Conservation (phyloP, 1,139 yeast genomes). For the Kazachstania sp. region DNA sequence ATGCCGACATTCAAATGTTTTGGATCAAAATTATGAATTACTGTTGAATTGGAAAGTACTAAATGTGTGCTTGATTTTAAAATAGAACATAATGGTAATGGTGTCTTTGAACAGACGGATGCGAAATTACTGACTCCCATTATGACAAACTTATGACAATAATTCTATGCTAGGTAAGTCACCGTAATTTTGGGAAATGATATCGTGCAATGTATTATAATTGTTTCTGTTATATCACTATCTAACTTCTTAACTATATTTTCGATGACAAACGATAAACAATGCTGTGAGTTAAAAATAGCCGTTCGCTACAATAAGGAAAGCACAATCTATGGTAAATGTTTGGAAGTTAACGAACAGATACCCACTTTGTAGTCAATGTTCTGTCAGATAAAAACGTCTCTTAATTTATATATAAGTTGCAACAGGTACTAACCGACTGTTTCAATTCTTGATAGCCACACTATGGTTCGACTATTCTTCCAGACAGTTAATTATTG, state of each 20-base stretch:
- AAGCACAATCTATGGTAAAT: background rate
- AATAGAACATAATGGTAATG: conserved; percentile 62
- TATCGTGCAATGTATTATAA: too few relatives aligned
- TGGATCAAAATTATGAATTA: conserved; percentile 19
- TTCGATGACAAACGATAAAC: background rate
- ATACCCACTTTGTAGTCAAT: background rate
- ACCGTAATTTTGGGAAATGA: too few relatives aligned
- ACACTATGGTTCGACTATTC: too few relatives aligned
- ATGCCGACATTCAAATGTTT: conserved; percentile 41
- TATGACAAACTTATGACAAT: too few relatives aligned
- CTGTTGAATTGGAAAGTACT: conserved; percentile 19
- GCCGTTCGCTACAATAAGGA: background rate
- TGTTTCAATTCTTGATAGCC: too few relatives aligned
- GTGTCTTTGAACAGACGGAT: conserved; percentile 54
- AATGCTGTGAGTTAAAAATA: background rate
- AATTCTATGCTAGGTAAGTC: too few relatives aligned
- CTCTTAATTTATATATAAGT: too few relatives aligned
- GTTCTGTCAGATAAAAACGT: background rate
- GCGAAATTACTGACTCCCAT: conserved; percentile 66
- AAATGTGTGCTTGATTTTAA: conserved; percentile 25
- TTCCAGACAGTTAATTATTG: too few relatives aligned
- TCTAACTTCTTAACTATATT: too few relatives aligned
- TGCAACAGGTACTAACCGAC: too few relatives aligned
- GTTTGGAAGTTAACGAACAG: background rate
- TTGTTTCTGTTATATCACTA: too few relatives aligned